Evolutionary conservation across 2,329 filamentous ascomycete species (phyloP), one percentile per base, ranked within the genome.

Genomic region (Diaporthe helianthi): DNA sequence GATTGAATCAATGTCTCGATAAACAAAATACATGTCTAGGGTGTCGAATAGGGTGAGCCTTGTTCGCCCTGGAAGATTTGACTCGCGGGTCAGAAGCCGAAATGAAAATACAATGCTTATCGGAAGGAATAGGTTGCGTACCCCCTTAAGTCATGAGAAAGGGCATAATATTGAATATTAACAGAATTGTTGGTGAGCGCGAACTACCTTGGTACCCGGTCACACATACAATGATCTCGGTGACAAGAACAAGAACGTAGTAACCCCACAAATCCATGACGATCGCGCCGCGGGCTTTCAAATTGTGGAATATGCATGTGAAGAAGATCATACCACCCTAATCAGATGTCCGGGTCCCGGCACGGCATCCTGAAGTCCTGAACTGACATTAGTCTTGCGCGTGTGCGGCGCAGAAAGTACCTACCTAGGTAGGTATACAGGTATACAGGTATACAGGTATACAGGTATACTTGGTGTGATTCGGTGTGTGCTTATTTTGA

Each of bases 161-260:
- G 44, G 44, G 44, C 41, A 63, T 63, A 49, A 49, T 24, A 63
- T 17, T n/a, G 29, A 26, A 7, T 49, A 24, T 19, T 17, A 36
- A 49, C n/a, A 49, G n/a, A 12, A 33, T 31, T 24, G 17, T 6
- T 22, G 36, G 33, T 58, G 13, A 46, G 41, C 26, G 41, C 22
- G 17, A 61, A 36, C 26, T 24, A 17, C n/a, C n/a, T n/a, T n/a
- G n/a, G n/a, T n/a, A n/a, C 58, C 58, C 12, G 15, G 44, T 19
- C 19, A 2, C 33, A 36, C 44, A 63, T 49, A 63, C n/a, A n/a
- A n/a, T 63, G 13, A 26, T 49, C 58, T 63, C 44, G 44, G 58
- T 47, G 58, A 61, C 58, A 24, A 61, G 26, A 61, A 61, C 58
- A 24, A 61, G 26, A 61, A 24, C 41, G 41, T 41, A 22, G 46